Conservation (phyloP, 495 filamentous ascomycete genomes). For the Pyronema omphalodes region DNA sequence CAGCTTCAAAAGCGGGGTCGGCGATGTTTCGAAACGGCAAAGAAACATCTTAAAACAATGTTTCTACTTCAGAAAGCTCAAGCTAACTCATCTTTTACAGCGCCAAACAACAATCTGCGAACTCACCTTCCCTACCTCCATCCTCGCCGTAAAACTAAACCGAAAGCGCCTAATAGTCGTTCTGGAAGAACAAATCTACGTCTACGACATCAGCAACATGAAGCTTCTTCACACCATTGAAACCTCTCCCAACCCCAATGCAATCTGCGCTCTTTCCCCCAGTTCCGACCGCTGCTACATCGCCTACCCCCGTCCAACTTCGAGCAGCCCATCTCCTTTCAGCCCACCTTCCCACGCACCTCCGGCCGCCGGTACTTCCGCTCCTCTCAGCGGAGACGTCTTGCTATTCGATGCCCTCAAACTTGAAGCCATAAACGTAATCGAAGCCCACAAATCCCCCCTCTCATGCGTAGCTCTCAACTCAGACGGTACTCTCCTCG, state of each 20-base stretch:
- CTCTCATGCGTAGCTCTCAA: constrained; percentile 79
- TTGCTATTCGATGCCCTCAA: constrained; percentile 77
- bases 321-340: constrained; percentile 38
- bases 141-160: constrained; percentile 82
- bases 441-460: constrained; percentile 86
- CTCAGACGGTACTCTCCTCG: constrained; percentile 77
- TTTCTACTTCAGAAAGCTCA: too few relatives aligned
- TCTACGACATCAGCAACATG: constrained; percentile 98
- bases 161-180: constrained; percentile 85
- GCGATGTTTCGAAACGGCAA: too few relatives aligned
- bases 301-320: constrained; percentile 82
- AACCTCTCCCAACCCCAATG: constrained; percentile 79
- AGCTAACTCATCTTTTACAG: constrained; percentile 28
- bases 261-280: constrained; percentile 79
- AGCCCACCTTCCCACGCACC: constrained; percentile 68
- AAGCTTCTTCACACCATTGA: constrained; percentile 73
- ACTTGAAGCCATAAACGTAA: constrained; percentile 77
- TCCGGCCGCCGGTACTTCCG: constrained; percentile 50
- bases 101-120: constrained; percentile 94
- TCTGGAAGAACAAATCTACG: constrained; percentile 84
- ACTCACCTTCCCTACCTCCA: constrained; percentile 86
- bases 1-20: too few relatives aligned
- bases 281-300: constrained; percentile 92
- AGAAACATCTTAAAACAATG: too few relatives aligned
- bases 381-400: constrained; percentile 80